Evolutionary conservation across 2,329 filamentous ascomycete species (phyloP).

Genomic region (Nemania bipapillata): DNA sequence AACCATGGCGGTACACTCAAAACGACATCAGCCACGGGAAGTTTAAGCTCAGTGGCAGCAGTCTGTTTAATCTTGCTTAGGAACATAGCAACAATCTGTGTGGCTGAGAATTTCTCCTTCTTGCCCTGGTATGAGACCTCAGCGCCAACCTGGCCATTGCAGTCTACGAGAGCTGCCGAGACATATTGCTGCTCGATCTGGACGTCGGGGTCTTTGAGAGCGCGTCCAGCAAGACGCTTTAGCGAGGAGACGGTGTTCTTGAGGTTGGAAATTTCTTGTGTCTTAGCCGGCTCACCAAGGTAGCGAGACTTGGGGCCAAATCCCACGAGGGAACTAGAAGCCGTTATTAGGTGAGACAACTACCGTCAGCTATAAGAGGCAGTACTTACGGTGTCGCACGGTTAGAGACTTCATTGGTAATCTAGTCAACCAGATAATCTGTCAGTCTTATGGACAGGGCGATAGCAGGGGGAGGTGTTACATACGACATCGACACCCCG

Average conservation of each 20-base stretch:
- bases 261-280: slow-evolving; percentile 98
- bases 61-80: slow-evolving; percentile 93
- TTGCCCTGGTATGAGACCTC: slow-evolving; percentile 93
- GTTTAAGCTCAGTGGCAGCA: slow-evolving; percentile 84
- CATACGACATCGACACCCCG: slow-evolving; percentile 98
- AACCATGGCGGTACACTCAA: slow-evolving; percentile 97
- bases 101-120: slow-evolving; percentile 94
- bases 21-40: slow-evolving; percentile 91
- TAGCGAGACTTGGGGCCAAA: slow-evolving; percentile 95
- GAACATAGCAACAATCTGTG: slow-evolving; percentile 94
- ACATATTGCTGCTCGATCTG: slow-evolving; percentile 92
- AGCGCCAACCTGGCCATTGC: slow-evolving; percentile 93
- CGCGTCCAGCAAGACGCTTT: slow-evolving; percentile 90
- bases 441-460: slow-evolving; percentile 41
- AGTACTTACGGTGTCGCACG: slow-evolving; percentile 90
- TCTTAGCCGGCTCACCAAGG: slow-evolving; percentile 95
- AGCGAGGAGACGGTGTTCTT: slow-evolving; percentile 97
- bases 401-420: slow-evolving; percentile 99
- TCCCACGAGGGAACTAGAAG: slow-evolving; percentile 82
- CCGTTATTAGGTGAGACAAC: slow-evolving; percentile 41
- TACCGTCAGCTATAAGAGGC: slow-evolving; percentile 30
- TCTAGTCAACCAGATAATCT: slow-evolving; percentile 63
- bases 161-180: slow-evolving; percentile 84
- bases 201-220: slow-evolving; percentile 88
- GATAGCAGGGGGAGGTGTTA: slow-evolving; percentile 53